Base-by-base conservation (phyloP, 2,329 filamentous ascomycete species). In the Graphiopsis chlorocephala region DNA sequence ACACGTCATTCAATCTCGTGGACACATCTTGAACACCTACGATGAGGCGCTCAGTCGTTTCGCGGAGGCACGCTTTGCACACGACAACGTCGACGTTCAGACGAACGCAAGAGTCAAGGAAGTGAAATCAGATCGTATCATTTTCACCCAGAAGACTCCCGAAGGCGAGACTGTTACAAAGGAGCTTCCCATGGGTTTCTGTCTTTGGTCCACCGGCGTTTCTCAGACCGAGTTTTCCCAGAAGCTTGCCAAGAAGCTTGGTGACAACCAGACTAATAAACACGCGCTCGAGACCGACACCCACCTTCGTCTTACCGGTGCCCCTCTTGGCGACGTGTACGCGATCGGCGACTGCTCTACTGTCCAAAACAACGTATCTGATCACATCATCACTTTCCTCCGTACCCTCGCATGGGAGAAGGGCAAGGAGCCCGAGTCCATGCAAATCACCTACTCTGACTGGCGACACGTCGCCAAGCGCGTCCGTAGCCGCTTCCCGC, bases 1-100 rank as follows among this genome's bases (percentile, higher is more conserved):
- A 1, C 96, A 99, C 74, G 84, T 99, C 55, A 97, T 99, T 67
- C 95, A 99, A 75, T 96, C 92, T 72, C 87, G 95, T 65, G 89
- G 90, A 47, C 95, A 99, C 72, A 99, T 99, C 68, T 83, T 99
- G 31, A 99, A 99, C 80, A 99, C 95, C 0, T 99, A 99, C 75
- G 95, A 99, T 69, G 95, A 99, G 79, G 90, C 92, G 0, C 84
- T 99, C 1, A 97, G 93, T 12, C 88, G 88, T 74, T 99, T 96
- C 75, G 94, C 95, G 23, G 95, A 99, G 79, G 87, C 91, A 61
- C 89, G 91, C 48, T 97, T 99, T 74, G 87, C 90, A 20, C 92
- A 95, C 73, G 95, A 99, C 75, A 88, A 93, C 70, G 90, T 99
- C 64, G 90, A 96, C 52, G 89, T 99, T 10, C 85, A 97, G 69